Percentiles rank a stretch among this genome's conserved stretches.
phyloP scores from a whole-genome alignment of 306 rosid species.

The Rosa chinensis region DNA sequence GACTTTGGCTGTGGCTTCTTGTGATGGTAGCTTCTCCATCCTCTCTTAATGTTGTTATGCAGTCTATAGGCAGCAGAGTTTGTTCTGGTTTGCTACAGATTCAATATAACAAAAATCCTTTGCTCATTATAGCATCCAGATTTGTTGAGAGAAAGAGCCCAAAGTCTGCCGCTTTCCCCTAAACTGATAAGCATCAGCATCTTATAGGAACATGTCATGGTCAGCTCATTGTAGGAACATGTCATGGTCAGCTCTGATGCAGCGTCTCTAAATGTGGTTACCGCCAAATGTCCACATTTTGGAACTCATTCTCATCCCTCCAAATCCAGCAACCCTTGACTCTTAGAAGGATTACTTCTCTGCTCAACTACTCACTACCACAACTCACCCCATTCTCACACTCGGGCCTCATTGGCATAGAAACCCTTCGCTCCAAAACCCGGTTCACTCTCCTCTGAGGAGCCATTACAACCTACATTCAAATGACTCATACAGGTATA shows the following conservation, averaged over 20 bases:
- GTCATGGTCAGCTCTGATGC: not conserved
- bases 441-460: constrained; percentile 8
- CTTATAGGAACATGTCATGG: not conserved
- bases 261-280: too few species aligned
- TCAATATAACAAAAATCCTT: too few species aligned
- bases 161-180: not conserved
- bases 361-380: constrained; percentile 3
- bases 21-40: constrained; percentile 2
- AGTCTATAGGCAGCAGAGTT: not conserved
- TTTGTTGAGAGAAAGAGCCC: not conserved
- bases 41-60: not conserved
- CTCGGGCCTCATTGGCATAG: constrained; percentile 42
- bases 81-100: not conserved
- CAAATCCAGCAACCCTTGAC: constrained; percentile 20
- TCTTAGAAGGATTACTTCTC: constrained; percentile 1
- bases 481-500: too few species aligned
- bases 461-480: too few species aligned
- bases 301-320: constrained; percentile 26
- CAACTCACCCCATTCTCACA: constrained; percentile 24
- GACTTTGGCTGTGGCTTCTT: constrained; percentile 29
- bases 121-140: not conserved
- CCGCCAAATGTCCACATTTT: constrained; percentile 1
- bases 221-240: not conserved
- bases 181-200: not conserved
- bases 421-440: constrained; percentile 54